A percentile compares a stretch with the other conserved stretches of the same genome.
Conservation (phyloP, 805 yeast species). For the Yarrowia osloensis region DNA sequence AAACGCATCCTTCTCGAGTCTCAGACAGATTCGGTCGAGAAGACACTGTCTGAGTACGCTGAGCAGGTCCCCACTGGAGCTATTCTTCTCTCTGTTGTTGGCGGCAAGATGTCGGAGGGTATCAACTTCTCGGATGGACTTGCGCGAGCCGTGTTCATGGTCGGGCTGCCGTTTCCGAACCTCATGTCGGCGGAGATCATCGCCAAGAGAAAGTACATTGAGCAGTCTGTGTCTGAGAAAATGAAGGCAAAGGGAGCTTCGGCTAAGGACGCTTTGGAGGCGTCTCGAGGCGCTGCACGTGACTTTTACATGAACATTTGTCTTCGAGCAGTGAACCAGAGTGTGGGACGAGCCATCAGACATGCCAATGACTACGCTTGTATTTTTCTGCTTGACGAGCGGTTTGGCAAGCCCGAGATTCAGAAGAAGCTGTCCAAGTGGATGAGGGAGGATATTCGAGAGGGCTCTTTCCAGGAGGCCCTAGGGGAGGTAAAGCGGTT, state of each 20-base stretch:
- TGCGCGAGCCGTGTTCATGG: conserved; percentile 84
- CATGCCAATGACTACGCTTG: conserved; percentile 79
- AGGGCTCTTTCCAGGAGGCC: not conserved
- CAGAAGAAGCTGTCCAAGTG: conserved; percentile 68
- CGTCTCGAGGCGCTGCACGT: conserved; percentile 48
- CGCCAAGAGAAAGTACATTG: conserved; percentile 68
- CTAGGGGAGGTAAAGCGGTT: not conserved
- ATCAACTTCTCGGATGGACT: conserved; percentile 84
- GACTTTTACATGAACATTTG: conserved; percentile 79
- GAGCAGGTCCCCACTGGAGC: conserved; percentile 53
- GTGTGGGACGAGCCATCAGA: conserved; percentile 89
- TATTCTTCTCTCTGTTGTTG: conserved; percentile 78
- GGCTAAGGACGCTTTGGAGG: not conserved
- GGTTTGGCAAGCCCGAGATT: conserved; percentile 54
- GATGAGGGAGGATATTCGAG: conserved; percentile 51
- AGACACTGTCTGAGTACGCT: conserved; percentile 55
- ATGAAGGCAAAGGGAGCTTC: conserved; percentile 38
- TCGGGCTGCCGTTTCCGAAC: conserved; percentile 90
- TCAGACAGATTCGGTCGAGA: conserved; percentile 47
- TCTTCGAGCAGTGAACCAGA: conserved; percentile 88
- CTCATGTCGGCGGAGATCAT: conserved; percentile 76
- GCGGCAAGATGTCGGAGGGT: conserved; percentile 92
- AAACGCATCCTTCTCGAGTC: conserved; percentile 57
- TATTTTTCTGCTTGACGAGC: conserved; percentile 66
- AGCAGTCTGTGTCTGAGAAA: conserved; percentile 48